phyloP scores from a whole-genome alignment of 441 rosid species.

The Viola pubescens region DNA sequence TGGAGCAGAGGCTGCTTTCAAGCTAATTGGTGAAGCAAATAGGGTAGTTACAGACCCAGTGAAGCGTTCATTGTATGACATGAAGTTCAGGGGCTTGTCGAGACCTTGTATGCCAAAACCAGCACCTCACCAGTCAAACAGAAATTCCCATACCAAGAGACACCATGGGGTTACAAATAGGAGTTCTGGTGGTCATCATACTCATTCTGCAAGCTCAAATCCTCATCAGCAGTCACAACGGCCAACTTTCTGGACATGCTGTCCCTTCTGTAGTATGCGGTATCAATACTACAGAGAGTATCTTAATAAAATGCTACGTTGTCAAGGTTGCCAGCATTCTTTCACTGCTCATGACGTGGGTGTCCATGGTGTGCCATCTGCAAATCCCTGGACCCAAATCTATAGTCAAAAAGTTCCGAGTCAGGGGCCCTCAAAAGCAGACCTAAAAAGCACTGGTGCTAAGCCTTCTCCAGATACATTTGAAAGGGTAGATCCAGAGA shows the following conservation, averaged over 20 bases:
- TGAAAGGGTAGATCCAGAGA: slow-evolving; percentile 5
- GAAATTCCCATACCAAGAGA: slow-evolving; percentile 18
- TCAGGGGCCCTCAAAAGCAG: slow-evolving; percentile 25
- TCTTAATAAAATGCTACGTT: slow-evolving; percentile 29
- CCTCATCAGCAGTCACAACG: slow-evolving; percentile 27
- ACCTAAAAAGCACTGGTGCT: slow-evolving; percentile 23
- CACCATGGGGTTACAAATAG: slow-evolving; percentile 24
- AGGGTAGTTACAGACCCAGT: slow-evolving; percentile 57
- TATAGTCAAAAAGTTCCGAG: slow-evolving; percentile 27
- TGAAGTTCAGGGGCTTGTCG: slow-evolving; percentile 31
- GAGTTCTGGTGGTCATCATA: slow-evolving; percentile 20
- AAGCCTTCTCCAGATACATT: slow-evolving; percentile 25
- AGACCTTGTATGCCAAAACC: slow-evolving; percentile 31
- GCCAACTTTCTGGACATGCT: slow-evolving; percentile 57
- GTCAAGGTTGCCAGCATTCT: slow-evolving; percentile 43
- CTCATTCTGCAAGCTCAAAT: slow-evolving; percentile 26
- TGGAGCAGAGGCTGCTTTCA: slow-evolving; percentile 95
- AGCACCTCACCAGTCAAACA: slow-evolving; percentile 32
- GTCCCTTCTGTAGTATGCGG: slow-evolving; percentile 43
- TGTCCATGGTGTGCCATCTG: slow-evolving; percentile 20
- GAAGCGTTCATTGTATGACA: slow-evolving; percentile 48
- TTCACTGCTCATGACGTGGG: slow-evolving; percentile 41
- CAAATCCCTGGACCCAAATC: slow-evolving; percentile 24
- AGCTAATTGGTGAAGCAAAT: slow-evolving; percentile 82
- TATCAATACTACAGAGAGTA: slow-evolving; percentile 36